These are phyloP conservation scores for Fraxinus ornus DNA, from an alignment of 305 asterid species.

Conservation along the genomic window DNA sequence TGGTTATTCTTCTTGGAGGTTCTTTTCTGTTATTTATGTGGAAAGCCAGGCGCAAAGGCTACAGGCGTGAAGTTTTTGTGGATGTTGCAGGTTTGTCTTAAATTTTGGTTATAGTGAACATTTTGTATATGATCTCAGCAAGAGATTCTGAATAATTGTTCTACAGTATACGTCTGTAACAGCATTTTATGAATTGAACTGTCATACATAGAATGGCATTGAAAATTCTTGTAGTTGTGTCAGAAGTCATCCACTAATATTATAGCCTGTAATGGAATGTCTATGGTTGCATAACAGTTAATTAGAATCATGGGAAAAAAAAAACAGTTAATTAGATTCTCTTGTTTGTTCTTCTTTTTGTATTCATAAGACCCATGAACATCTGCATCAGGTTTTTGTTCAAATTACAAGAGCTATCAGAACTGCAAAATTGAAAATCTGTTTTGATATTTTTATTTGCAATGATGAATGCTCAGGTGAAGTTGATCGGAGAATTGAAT, in stretches of 20 bases:
- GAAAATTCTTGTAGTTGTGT: background rate
- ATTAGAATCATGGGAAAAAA: background rate
- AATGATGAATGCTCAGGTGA: conserved; percentile 54
- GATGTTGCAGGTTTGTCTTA: conserved; percentile 81
- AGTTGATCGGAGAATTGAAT: conserved; percentile 79
- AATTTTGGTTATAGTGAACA: background rate
- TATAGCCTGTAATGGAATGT: background rate
- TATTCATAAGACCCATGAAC: background rate
- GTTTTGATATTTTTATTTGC: background rate
- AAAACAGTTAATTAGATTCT: conserved; percentile 4
- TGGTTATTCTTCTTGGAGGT: conserved; percentile 57
- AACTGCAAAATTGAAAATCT: background rate
- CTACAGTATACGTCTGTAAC: background rate
- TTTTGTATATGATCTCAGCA: background rate
- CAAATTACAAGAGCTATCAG: background rate
- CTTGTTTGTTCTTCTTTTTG: background rate
- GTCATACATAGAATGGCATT: background rate
- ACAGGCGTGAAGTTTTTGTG: conserved; percentile 64
- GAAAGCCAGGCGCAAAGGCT: conserved; percentile 55
- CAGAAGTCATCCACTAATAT: background rate
- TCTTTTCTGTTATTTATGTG: conserved; percentile 49
- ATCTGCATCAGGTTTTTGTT: background rate
- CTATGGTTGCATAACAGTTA: background rate
- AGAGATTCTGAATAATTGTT: background rate
- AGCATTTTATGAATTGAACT: background rate